These are phyloP conservation scores for Skeletonema potamos DNA, from an alignment of 108 stramenopile species.

Conservation along the genomic window DNA sequence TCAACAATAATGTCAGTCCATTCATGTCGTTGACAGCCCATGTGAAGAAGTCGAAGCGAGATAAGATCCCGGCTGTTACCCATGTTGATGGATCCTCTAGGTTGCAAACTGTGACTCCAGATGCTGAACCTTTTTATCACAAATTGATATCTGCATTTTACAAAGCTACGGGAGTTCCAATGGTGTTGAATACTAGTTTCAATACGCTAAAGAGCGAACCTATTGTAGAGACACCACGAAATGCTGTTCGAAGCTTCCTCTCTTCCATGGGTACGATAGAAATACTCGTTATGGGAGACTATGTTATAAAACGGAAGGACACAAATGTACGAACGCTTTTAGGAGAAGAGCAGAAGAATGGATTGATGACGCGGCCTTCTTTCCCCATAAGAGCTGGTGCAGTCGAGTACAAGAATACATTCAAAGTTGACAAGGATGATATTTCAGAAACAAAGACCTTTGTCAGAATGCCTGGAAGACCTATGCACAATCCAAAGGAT, in stretches of 20 bases:
- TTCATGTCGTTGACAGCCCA: conserved; percentile 89
- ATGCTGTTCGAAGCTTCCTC: conserved; percentile 86
- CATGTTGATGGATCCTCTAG: conserved; percentile 96
- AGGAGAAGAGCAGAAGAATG: conserved; percentile 58
- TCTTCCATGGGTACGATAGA: conserved; percentile 85
- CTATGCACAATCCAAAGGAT: conserved; percentile 71
- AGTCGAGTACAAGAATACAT: conserved; percentile 58
- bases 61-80: conserved; percentile 86
- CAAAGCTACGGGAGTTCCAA: conserved; percentile 87
- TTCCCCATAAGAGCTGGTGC: conserved; percentile 68
- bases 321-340: conserved; percentile 63
- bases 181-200: conserved; percentile 96
- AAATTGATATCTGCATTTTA: conserved; percentile 82
- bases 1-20: conserved; percentile 66
- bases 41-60: conserved; percentile 61
- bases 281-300: conserved; percentile 85
- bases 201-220: conserved; percentile 91
- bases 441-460: conserved; percentile 47
- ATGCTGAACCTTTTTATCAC: conserved; percentile 82
- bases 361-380: conserved; percentile 51
- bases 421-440: conserved; percentile 48
- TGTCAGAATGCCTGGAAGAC: conserved; percentile 79
- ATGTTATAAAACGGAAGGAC: conserved; percentile 73
- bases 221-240: conserved; percentile 89
- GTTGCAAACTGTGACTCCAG: conserved; percentile 89